Evolutionary conservation across 148 eudicot species (phyloP), one percentile per base, ranked within the genome.

Genomic region (Spergularia bocconei): DNA sequence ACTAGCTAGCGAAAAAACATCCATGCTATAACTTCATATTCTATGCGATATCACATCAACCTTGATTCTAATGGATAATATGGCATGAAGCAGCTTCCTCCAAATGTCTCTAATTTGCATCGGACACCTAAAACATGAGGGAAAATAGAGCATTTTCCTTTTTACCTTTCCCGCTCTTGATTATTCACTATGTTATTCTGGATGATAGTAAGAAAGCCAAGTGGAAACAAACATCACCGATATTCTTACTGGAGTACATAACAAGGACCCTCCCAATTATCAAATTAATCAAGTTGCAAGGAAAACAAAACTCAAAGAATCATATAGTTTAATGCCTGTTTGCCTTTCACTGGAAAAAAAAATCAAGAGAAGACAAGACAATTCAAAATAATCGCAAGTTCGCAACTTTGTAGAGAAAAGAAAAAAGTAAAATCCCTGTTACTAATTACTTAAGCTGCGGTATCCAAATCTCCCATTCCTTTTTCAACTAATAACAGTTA

Each of bases 281-380:
- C 48, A 44, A 71, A 71, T 47, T 41, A 65, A 78, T 78, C 75
- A 71, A 78, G 54, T 55, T 78, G 70, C 70, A 78, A 58, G 69
- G 48, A 56, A 75, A 62, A 63, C 39, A 54, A 21, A 63, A 13
- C 63, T 54, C 25, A 23, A 47, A 71, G 64, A 50, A 68, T 78
- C 75, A 77, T 29, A 60, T 70, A n/a, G 41, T 70, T 36, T 48
- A 53, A 70, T 70, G 50, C 71, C 36, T 69, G 70, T 21, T 29
- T 66, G 72, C 59, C 63, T 44, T 65, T 65, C 33, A 65, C 36
- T 17, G 0, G 16, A 39, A 77, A 58, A 53, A 12, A 72, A 39
- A 25, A 73, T 48, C 62, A n/a, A 25, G 15, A 4, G 62, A 29
- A 58, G 21, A 72, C 41, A 23, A 53, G 68, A 68, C 52, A 17